Evolutionary conservation across 1,284 basidiomycete genomes (phyloP), one percentile per base, ranked within the genome.

Genomic region (Irpex sp.): DNA sequence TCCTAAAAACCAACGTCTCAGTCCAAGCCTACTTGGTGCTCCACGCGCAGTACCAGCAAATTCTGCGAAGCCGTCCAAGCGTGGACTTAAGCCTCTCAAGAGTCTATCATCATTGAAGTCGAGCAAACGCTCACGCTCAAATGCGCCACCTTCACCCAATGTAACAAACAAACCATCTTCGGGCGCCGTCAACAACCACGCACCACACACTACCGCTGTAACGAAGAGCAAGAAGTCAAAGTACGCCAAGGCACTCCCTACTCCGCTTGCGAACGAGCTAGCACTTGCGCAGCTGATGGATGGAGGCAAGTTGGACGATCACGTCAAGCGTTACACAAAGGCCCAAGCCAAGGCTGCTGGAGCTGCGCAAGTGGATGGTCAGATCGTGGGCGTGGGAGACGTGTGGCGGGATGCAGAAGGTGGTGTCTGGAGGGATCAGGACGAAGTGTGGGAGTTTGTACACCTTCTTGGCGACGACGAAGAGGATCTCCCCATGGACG

Each of bases 391-490:
- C 19, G 81, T 85, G 6, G 78, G 75, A 7, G 82, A 80, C 48
- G 80, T 87, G 1, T 83, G 83, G 71, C 79, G 85, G 6, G 88
- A 91, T 63, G 84, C 74, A 1, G 75, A 79, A 26, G 88, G 87
- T 31, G 82, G 82, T 0, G 64, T 90, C n/a, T 91, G 88, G 87
- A 80, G 81, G 76, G 89, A 91, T 69, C 82, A 81, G 62, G 86
- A 89, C 34, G 89, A 91, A 73, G 82, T 85, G 68, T 79, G 81
- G 78, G 89, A 91, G 70, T 89, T 86, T 68, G 76, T 80, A 13
- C 85, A 83, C 63, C 79, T 91, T 9, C 78, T 90, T 26, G 73
- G 73, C 38, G 69, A 72, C 15, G 72, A 72, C 54, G 68, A 73
- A 2, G 26, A 26, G 11, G 66, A 70, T 55, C 66, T 64, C 48